Conservation (phyloP, 2,329 filamentous ascomycete genomes). For the Microdochium paspali region DNA sequence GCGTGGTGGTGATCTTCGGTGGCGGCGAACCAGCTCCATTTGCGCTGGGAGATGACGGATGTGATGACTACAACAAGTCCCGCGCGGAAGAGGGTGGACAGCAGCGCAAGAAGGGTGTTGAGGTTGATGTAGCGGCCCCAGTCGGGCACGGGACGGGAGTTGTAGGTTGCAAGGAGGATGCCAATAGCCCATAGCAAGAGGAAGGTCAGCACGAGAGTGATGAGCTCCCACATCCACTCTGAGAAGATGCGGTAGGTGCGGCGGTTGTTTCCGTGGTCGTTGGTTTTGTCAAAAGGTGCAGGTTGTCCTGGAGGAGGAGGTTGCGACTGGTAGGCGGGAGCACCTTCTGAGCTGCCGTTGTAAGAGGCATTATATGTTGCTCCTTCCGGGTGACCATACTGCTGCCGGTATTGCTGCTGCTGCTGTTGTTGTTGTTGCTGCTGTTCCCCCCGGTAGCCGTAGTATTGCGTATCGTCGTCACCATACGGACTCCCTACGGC, state of each 20-base stretch:
- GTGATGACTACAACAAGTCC: background rate
- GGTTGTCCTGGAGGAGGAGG: background rate
- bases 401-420: too few species aligned
- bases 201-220: background rate
- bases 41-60: background rate
- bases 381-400: too few species aligned
- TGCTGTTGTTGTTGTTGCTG: too few species aligned
- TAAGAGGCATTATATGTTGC: too few species aligned
- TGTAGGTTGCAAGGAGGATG: background rate
- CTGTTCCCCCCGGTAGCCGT: too few species aligned
- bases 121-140: background rate
- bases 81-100: background rate
- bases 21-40: background rate
- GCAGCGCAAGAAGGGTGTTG: background rate
- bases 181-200: background rate
- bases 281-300: background rate
- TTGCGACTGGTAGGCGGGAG: background rate
- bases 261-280: background rate
- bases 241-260: background rate
- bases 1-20: background rate
- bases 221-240: background rate
- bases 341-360: too few species aligned
- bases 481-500: background rate
- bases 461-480: background rate
- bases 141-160: background rate